These are phyloP conservation scores for Poa annua DNA, from an alignment of 176 grass and related monocot species.

Conservation along the genomic window DNA sequence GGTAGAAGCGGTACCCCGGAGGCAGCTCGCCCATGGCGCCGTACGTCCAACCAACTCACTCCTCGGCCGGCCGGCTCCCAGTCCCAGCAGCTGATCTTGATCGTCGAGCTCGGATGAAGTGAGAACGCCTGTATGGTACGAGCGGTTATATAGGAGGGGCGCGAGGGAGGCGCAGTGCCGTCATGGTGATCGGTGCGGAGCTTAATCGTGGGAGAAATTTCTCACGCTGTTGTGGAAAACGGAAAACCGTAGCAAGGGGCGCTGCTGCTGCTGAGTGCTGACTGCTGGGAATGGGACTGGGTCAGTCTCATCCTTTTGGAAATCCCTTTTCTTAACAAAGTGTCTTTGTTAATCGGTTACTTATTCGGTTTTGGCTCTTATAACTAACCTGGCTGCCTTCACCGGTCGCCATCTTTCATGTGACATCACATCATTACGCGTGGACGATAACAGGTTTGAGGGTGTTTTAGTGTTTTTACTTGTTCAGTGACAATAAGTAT, in stretches of 20 bases:
- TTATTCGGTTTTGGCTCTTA: not conserved
- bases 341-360: not conserved
- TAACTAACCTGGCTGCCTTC: constrained; percentile 3
- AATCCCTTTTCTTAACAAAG: not conserved
- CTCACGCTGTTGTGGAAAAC: constrained; percentile 19
- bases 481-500: no score
- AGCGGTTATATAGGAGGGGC: constrained; percentile 35
- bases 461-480: not conserved
- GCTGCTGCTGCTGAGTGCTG: not conserved
- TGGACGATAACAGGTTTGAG: not conserved
- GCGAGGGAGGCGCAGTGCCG: constrained; percentile 11
- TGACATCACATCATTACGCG: not conserved
- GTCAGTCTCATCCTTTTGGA: constrained; percentile 37
- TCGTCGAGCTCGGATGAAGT: constrained; percentile 12
- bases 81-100: not conserved
- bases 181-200: constrained; percentile 16
- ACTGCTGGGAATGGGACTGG: constrained; percentile 24
- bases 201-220: constrained; percentile 35
- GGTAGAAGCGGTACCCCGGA: constrained; percentile 84
- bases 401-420: not conserved
- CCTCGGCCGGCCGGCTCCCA: not conserved
- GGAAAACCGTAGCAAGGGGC: constrained; percentile 1
- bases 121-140: constrained; percentile 34
- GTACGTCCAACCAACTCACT: not conserved
- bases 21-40: constrained; percentile 44